Percentiles rank a stretch among this genome's conserved stretches.
phyloP scores from a whole-genome alignment of 345 rosid species.

The Schrenkiella parvula region DNA sequence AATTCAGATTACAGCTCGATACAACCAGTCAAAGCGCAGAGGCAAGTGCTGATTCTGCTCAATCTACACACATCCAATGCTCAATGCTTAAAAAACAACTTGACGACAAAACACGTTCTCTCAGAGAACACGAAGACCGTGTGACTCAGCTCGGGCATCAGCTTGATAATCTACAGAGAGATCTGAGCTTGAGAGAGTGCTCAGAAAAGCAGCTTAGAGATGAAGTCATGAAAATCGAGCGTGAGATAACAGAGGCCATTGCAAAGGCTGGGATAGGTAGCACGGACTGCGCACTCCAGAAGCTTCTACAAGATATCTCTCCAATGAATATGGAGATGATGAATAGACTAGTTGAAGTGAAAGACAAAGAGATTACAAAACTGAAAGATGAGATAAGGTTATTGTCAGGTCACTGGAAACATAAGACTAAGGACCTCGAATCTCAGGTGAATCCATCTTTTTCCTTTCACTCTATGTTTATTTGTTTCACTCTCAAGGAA shows the following conservation, averaged over 20 bases:
- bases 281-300: conserved; percentile 44
- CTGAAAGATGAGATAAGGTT: conserved; percentile 69
- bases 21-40: conserved; percentile 60
- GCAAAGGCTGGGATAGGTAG: conserved; percentile 48
- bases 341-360: conserved; percentile 45
- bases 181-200: conserved; percentile 60
- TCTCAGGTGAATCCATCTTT: conserved; percentile 47
- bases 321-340: conserved; percentile 59
- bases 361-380: conserved; percentile 63
- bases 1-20: conserved; percentile 53
- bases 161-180: conserved; percentile 62
- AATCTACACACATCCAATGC: conserved; percentile 61
- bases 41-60: conserved; percentile 67
- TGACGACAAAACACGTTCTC: conserved; percentile 59
- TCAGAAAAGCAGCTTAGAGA: conserved; percentile 74
- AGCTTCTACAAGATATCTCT: conserved; percentile 50
- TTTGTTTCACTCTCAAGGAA: neutral
- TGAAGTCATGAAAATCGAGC: conserved; percentile 66
- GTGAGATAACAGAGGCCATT: conserved; percentile 59
- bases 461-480: neutral
- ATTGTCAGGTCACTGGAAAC: conserved; percentile 82
- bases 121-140: conserved; percentile 70
- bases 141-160: conserved; percentile 57
- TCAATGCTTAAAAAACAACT: conserved; percentile 51
- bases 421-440: conserved; percentile 68